Evolutionary conservation across 441 rosid genomes (phyloP), one percentile per base, ranked within the genome.

Genomic region (California macrophylla): DNA sequence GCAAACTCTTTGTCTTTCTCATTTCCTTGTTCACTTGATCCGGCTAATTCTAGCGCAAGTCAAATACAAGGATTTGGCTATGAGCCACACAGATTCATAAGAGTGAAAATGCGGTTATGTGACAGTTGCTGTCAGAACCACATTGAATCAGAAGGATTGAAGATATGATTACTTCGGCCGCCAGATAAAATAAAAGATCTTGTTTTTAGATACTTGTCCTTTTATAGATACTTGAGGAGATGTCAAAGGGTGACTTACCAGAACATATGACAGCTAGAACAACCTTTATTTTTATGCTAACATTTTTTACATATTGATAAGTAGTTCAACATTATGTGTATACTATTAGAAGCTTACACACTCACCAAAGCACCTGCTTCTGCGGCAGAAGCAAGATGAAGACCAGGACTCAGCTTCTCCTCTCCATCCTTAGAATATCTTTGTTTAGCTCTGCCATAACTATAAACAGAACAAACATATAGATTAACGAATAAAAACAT

Each of bases 351-450:
- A 66, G 58, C 64, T 71, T 32, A 74, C 60, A 69, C 60, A 78
- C 91, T 81, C 30, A 93, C 98, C 90, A 93, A 80, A 79, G 82
- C 92, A 72, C 98, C 96, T 60, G 97, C 97, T 85, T 93, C 96
- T 66, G 98, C 97, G 66, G 98, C 95, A 74, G 96, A 87, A 79
- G 88, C 91, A 70, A 93, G 93, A 82, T 89, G 97, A 75, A 88
- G 87, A 71, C 82, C 79, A 56, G 93, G 84, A 63, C 84, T 84
- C 71, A 89, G 80, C 75, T 78, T 83, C 70, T 77, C 85, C 58
- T 87, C 90, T 76, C 84, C 80, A 72, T 71, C 79, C 78, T 67
- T 79, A 66, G 87, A 84, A 72, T 93, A 89, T 81, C 97, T 87
- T 72, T 86, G 75, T 72, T 89, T 93, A 66, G 96, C 96, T 82